phyloP scores from a whole-genome alignment of 2,329 filamentous ascomycete genomes.

The Drechmeria coniospora region DNA sequence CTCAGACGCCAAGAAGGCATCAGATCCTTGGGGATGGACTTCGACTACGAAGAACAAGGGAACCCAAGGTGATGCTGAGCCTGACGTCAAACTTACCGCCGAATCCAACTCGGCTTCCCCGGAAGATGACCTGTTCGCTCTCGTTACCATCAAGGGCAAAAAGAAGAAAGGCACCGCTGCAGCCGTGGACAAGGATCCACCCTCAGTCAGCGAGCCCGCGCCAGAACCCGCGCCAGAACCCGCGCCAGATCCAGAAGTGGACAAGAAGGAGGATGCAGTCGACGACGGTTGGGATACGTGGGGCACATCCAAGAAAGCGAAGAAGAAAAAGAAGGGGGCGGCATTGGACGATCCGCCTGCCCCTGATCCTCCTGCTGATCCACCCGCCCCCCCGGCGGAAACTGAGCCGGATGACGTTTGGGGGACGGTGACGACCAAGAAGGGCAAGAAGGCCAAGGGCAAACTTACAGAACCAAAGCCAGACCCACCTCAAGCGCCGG shows the following conservation, averaged over 20 bases:
- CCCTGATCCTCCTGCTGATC: constrained; percentile 2
- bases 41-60: constrained; percentile 25
- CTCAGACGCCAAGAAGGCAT: constrained; percentile 9
- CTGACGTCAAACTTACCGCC: constrained; percentile 10
- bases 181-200: constrained; percentile 9
- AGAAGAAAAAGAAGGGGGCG: constrained; percentile 15
- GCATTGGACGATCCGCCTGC: constrained; percentile 2
- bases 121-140: constrained; percentile 8
- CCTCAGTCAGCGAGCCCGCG: constrained; percentile 7
- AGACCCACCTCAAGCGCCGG: constrained; percentile 12
- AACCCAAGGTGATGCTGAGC: constrained; percentile 15
- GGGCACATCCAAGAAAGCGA: constrained; percentile 14
- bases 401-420: constrained; percentile 1
- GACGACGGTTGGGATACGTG: constrained; percentile 18
- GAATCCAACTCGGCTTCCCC: constrained; percentile 4
- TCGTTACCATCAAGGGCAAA: constrained; percentile 19
- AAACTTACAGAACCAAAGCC: constrained; percentile 4
- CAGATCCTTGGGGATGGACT: constrained; percentile 20
- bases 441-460: constrained; percentile 23
- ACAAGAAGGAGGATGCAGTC: constrained; percentile 12
- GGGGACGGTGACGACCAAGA: constrained; percentile 7
- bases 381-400: neutral
- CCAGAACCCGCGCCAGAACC: constrained; percentile 10
- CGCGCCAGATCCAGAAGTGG: no score
- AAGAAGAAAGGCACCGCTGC: constrained; percentile 16